These are phyloP conservation scores for Trichaptum fuscoviolaceum DNA, from an alignment of 768 basidiomycete genomes.

Conservation along the genomic window DNA sequence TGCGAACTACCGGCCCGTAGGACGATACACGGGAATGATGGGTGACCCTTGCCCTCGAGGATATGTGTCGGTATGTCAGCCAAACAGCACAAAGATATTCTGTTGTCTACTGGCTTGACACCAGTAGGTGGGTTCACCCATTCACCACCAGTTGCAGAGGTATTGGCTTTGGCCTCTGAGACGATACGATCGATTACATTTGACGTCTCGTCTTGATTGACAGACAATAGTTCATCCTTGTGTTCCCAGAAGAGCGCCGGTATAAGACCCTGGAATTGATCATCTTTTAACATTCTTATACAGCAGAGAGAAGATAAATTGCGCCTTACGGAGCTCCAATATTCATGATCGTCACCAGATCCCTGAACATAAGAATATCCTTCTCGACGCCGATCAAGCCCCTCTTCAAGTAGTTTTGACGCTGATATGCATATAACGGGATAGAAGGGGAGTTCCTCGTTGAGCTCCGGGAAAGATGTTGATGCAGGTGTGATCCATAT, in stretches of 20 bases:
- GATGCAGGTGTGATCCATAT: constrained; percentile 84
- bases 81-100: neutral
- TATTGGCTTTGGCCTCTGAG: neutral
- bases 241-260: constrained; percentile 69
- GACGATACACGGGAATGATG: neutral
- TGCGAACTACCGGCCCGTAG: neutral
- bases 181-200: constrained; percentile 28
- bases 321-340: constrained; percentile 68
- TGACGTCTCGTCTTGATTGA: constrained; percentile 45
- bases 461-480: constrained; percentile 39
- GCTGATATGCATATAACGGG: constrained; percentile 87
- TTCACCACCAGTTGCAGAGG: neutral
- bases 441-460: constrained; percentile 34
- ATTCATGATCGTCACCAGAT: constrained; percentile 91
- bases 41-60: neutral
- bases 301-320: neutral
- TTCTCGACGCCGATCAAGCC: constrained; percentile 51
- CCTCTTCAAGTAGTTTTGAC: constrained; percentile 61
- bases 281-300: constrained; percentile 5
- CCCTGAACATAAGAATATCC: constrained; percentile 91
- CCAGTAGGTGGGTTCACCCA: neutral
- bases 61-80: neutral
- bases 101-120: neutral
- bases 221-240: constrained; percentile 39
- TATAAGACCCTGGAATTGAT: constrained; percentile 59